Conservation (phyloP, 2,329 filamentous ascomycete genomes). For the Aspergillus proliferans region DNA sequence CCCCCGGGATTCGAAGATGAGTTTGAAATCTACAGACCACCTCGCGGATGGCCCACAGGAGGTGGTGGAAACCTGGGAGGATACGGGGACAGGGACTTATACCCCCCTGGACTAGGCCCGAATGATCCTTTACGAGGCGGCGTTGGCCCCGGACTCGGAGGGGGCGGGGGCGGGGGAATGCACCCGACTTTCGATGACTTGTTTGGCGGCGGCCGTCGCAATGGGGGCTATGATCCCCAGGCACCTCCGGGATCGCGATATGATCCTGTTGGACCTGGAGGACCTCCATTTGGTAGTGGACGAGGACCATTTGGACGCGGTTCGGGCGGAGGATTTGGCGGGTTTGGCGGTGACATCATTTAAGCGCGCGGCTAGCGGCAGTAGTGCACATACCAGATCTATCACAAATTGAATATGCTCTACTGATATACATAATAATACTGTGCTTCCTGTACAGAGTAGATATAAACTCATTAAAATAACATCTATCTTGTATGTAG, state of each 20-base stretch:
- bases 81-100: conserved; percentile 67
- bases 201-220: conserved; percentile 60
- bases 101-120: conserved; percentile 79
- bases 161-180: conserved; percentile 72
- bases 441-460: too few relatives aligned
- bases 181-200: conserved; percentile 93
- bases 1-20: conserved; percentile 94
- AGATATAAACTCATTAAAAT: not conserved
- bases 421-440: too few relatives aligned
- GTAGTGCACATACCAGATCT: not conserved
- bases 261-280: conserved; percentile 75
- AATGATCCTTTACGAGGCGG: conserved; percentile 70
- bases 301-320: conserved; percentile 42
- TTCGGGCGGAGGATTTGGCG: conserved; percentile 41
- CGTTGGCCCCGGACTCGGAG: conserved; percentile 57
- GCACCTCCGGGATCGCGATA: conserved; percentile 85
- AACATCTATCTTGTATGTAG: conserved; percentile 27
- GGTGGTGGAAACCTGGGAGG: conserved; percentile 31
- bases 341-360: conserved; percentile 39
- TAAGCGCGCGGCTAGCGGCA: conserved; percentile 17
- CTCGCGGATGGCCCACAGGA: conserved; percentile 43
- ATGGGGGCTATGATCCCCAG: conserved; percentile 58
- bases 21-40: conserved; percentile 69
- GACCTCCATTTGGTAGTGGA: conserved; percentile 43
- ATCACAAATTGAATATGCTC: not conserved